Evolutionary conservation across 805 yeast species (phyloP).

Genomic region (Starmerella stellata): DNA sequence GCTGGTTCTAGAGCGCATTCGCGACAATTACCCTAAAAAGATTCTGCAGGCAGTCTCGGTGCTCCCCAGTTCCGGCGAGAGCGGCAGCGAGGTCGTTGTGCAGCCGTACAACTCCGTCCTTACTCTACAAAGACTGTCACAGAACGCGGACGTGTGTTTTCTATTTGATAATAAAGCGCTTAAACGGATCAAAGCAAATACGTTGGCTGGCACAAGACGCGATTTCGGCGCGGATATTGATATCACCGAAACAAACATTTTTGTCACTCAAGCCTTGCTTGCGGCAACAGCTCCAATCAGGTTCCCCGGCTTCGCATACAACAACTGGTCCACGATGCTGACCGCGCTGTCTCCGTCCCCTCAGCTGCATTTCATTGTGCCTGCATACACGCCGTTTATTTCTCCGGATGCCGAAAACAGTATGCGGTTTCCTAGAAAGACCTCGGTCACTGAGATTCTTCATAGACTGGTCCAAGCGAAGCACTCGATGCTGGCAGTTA

Average conservation of each 20-base stretch:
- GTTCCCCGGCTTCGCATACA: conserved; percentile 82
- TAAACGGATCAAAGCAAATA: conserved; percentile 47
- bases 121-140: conserved; percentile 64
- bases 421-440: conserved; percentile 37
- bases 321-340: conserved; percentile 61
- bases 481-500: conserved; percentile 45
- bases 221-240: background rate
- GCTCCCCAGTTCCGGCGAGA: conserved; percentile 52
- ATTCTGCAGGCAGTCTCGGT: conserved; percentile 70
- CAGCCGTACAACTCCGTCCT: conserved; percentile 87
- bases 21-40: conserved; percentile 70
- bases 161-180: conserved; percentile 84
- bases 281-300: conserved; percentile 73
- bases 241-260: conserved; percentile 38
- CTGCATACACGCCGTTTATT: conserved; percentile 61
- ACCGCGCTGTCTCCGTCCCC: conserved; percentile 78
- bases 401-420: conserved; percentile 35
- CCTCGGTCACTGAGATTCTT: conserved; percentile 71
- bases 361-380: conserved; percentile 52
- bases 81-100: conserved; percentile 88
- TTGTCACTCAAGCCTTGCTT: conserved; percentile 70
- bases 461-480: conserved; percentile 65
- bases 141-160: conserved; percentile 69
- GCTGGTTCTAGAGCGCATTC: conserved; percentile 51
- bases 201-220: conserved; percentile 25